These are phyloP conservation scores for Tephrocybe sp. DNA, from an alignment of 768 basidiomycete species.

Conservation along the genomic window DNA sequence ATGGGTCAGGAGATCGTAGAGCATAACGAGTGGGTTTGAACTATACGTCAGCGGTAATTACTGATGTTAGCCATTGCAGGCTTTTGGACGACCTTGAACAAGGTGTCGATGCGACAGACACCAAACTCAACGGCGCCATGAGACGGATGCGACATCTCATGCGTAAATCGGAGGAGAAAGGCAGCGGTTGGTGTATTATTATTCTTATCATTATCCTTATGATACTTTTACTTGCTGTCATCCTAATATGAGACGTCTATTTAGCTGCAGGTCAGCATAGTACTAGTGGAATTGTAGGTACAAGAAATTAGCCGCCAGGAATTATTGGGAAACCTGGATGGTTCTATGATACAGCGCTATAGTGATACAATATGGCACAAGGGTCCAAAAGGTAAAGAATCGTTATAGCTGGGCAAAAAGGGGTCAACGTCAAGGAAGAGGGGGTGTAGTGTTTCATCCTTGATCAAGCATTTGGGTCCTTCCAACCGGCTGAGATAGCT, in stretches of 20 bases:
- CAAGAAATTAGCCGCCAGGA: too few relatives aligned
- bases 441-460: background rate
- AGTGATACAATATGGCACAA: too few relatives aligned
- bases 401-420: too few relatives aligned
- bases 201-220: slow-evolving; percentile 79
- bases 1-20: slow-evolving; percentile 93
- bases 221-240: slow-evolving; percentile 74
- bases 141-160: slow-evolving; percentile 75
- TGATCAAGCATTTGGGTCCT: slow-evolving; percentile 13
- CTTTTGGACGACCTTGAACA: slow-evolving; percentile 76
- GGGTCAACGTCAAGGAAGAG: background rate
- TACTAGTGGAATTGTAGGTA: background rate
- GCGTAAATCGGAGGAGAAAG: slow-evolving; percentile 84
- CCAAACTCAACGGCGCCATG: slow-evolving; percentile 64
- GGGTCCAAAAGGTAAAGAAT: too few relatives aligned
- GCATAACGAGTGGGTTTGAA: slow-evolving; percentile 73
- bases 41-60: background rate
- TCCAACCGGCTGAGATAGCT: slow-evolving; percentile 31
- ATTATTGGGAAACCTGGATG: background rate
- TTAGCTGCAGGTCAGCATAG: slow-evolving; percentile 2
- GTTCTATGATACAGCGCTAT: too few relatives aligned
- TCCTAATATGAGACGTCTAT: slow-evolving; percentile 51
- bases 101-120: slow-evolving; percentile 69
- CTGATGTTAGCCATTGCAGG: slow-evolving; percentile 36
- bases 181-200: slow-evolving; percentile 87